These are phyloP conservation scores for Martiniozyma abietophila DNA, from an alignment of 805 yeast genomes.

Conservation along the genomic window DNA sequence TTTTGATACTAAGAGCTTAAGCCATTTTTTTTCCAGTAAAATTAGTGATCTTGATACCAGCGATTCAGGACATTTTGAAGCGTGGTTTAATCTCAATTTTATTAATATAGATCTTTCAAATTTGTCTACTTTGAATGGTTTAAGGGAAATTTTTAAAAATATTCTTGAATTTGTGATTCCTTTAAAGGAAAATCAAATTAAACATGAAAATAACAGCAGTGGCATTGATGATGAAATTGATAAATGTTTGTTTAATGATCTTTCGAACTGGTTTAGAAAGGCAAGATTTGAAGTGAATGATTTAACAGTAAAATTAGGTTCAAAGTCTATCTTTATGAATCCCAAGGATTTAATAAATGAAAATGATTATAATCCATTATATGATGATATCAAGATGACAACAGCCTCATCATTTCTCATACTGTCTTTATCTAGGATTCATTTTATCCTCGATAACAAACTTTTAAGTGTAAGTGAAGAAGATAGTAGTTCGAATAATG, in stretches of 20 bases:
- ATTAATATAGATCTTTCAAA: constrained; percentile 22
- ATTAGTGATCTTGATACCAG: no score
- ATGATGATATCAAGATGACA: constrained; percentile 1
- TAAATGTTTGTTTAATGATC: constrained; percentile 17
- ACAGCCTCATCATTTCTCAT: constrained; percentile 7
- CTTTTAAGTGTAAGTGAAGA: neutral
- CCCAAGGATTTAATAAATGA: constrained; percentile 8
- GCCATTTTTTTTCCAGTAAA: no score
- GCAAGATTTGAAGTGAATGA: constrained; percentile 15
- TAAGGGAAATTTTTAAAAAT: constrained; percentile 7
- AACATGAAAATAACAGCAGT: neutral
- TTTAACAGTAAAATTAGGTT: constrained; percentile 11
- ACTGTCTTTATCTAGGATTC: neutral
- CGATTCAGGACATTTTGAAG: constrained; percentile 15
- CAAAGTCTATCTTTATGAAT: constrained; percentile 17
- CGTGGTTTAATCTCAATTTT: constrained; percentile 13
- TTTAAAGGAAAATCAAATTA: neutral
- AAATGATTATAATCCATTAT: constrained; percentile 1
- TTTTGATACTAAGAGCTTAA: constrained; percentile 10
- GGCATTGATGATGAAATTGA: constrained; percentile 6
- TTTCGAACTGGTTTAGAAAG: constrained; percentile 29
- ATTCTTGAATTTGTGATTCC: neutral
- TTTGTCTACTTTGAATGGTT: constrained; percentile 22
- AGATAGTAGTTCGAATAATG: constrained; percentile 1
- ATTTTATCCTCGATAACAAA: neutral